Percentiles rank a stretch among this genome's conserved stretches.
Conservation (phyloP, 2,329 filamentous ascomycete species). For the Ciborinia camelliae region DNA sequence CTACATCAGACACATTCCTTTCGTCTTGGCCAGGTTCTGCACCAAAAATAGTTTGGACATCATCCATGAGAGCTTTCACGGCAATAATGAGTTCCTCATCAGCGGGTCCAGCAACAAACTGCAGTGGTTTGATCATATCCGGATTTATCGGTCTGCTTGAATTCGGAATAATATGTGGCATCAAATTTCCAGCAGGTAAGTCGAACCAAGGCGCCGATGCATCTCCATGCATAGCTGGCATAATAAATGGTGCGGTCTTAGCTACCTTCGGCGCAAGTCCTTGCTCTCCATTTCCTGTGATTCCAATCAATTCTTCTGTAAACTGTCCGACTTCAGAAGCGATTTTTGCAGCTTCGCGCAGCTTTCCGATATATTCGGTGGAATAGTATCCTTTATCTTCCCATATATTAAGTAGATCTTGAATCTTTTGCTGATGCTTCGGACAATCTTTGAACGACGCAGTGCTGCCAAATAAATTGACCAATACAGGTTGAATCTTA, state of each 20-base stretch:
- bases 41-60: slow-evolving; percentile 66
- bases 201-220: slow-evolving; percentile 72
- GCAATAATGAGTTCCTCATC: slow-evolving; percentile 62
- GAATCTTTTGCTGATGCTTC: slow-evolving; percentile 63
- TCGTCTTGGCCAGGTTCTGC: slow-evolving; percentile 49
- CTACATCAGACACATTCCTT: slow-evolving; percentile 58
- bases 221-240: slow-evolving; percentile 78
- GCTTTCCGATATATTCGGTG: slow-evolving; percentile 49
- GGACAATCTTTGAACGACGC: slow-evolving; percentile 57
- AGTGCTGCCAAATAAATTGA: slow-evolving; percentile 58
- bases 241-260: slow-evolving; percentile 60
- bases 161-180: slow-evolving; percentile 74
- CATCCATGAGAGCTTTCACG: slow-evolving; percentile 66
- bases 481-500: slow-evolving; percentile 56
- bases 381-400: slow-evolving; percentile 61
- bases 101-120: slow-evolving; percentile 65
- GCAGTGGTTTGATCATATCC: slow-evolving; percentile 66
- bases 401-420: slow-evolving; percentile 67
- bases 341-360: slow-evolving; percentile 56
- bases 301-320: slow-evolving; percentile 27
- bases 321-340: slow-evolving; percentile 36
- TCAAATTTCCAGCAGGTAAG: slow-evolving; percentile 75
- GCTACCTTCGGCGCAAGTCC: slow-evolving; percentile 50
- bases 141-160: slow-evolving; percentile 72
- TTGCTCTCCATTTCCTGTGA: slow-evolving; percentile 21